Evolutionary conservation across 2,329 filamentous ascomycete genomes (phyloP).

Genomic region (Colletotrichum chlorophyti): DNA sequence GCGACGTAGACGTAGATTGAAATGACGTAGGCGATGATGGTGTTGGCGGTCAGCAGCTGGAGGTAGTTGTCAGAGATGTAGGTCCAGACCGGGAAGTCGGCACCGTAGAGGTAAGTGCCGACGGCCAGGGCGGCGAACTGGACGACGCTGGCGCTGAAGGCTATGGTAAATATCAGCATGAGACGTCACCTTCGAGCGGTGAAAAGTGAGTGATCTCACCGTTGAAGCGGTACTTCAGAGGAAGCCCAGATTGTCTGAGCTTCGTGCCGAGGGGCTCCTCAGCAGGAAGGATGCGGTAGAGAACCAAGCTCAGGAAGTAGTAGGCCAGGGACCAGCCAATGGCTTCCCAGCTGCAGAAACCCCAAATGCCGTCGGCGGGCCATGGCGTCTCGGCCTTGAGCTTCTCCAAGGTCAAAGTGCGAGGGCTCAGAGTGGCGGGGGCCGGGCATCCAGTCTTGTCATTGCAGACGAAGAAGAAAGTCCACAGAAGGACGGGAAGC

Average conservation of each 20-base stretch:
- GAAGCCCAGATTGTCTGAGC: slow-evolving; percentile 68
- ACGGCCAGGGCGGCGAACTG: slow-evolving; percentile 39
- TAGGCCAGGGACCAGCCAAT: slow-evolving; percentile 74
- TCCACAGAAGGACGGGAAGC: slow-evolving; percentile 76
- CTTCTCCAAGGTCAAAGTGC: slow-evolving; percentile 69
- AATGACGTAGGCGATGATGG: slow-evolving; percentile 65
- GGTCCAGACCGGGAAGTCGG: slow-evolving; percentile 72
- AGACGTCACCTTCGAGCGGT: background rate
- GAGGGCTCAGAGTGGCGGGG: slow-evolving; percentile 74
- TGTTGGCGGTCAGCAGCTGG: slow-evolving; percentile 70
- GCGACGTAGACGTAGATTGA: slow-evolving; percentile 68
- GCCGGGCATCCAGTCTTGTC: slow-evolving; percentile 87
- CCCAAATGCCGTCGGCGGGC: slow-evolving; percentile 70
- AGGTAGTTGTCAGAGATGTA: slow-evolving; percentile 77
- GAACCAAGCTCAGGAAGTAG: slow-evolving; percentile 74
- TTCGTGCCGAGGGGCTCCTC: slow-evolving; percentile 71
- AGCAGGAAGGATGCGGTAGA: slow-evolving; percentile 78
- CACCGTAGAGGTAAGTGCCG: slow-evolving; percentile 69
- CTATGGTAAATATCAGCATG: background rate
- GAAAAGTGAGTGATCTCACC: slow-evolving; percentile 47
- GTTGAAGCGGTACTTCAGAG: slow-evolving; percentile 81
- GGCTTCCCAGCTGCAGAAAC: slow-evolving; percentile 71
- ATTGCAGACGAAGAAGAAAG: slow-evolving; percentile 83
- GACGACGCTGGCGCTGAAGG: slow-evolving; percentile 18
- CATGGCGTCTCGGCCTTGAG: slow-evolving; percentile 80